Percentiles rank a stretch among this genome's conserved stretches.
Conservation (phyloP, 495 filamentous ascomycete species). For the Penicillium parvum region DNA sequence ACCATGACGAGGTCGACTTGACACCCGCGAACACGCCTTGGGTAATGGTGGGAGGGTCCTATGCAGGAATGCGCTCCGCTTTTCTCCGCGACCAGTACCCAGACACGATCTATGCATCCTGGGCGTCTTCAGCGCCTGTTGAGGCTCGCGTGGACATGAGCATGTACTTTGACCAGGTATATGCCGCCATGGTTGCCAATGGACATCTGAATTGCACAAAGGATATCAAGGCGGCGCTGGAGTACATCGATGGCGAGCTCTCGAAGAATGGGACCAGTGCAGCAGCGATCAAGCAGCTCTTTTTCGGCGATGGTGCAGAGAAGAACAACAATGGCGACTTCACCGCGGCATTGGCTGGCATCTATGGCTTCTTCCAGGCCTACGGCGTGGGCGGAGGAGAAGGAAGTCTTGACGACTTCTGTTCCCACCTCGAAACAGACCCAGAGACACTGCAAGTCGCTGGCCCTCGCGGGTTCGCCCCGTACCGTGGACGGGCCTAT, state of each 20-base stretch:
- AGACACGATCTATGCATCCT: conserved; percentile 52
- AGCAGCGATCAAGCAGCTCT: conserved; percentile 43
- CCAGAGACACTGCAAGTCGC: conserved; percentile 19
- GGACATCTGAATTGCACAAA: conserved; percentile 51
- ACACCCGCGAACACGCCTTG: conserved; percentile 49
- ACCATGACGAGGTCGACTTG: conserved; percentile 33
- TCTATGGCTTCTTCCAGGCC: conserved; percentile 44
- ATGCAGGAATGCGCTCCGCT: conserved; percentile 53
- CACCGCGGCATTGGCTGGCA: conserved; percentile 36
- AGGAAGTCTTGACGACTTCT: conserved; percentile 40
- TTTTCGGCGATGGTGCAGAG: conserved; percentile 47
- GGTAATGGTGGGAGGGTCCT: conserved; percentile 57
- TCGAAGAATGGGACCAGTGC: conserved; percentile 25
- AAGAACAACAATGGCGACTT: conserved; percentile 49
- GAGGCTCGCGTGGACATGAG: conserved; percentile 55
- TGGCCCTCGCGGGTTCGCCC: conserved; percentile 37
- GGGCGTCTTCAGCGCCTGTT: conserved; percentile 52
- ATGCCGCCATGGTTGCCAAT: conserved; percentile 47
- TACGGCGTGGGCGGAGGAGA: conserved; percentile 44
- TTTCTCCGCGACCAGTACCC: conserved; percentile 54
- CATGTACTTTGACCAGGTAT: conserved; percentile 52
- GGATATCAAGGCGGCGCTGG: conserved; percentile 48
- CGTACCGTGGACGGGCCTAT: conserved; percentile 34
- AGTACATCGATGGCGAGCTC: conserved; percentile 49
- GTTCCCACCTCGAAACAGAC: conserved; percentile 43